A percentile compares a stretch with the other conserved stretches of the same genome.
Evolutionary conservation across 495 filamentous ascomycete genomes (phyloP).

Genomic region (Penicillium bialowiezense): DNA sequence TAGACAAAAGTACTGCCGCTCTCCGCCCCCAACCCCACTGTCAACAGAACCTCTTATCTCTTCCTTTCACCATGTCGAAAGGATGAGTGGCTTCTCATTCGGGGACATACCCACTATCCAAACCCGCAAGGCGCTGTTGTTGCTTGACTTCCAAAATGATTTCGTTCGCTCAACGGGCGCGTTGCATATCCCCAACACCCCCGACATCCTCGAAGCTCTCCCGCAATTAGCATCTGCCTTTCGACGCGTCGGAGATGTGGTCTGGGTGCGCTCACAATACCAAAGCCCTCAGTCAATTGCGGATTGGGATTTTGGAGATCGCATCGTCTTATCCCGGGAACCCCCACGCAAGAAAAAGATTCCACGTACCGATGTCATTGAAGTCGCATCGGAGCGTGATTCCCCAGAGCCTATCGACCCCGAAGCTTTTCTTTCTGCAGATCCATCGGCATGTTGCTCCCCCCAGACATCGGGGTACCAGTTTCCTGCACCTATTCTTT

Average conservation of each 20-base stretch:
- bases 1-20: neutral
- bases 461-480: constrained; percentile 64
- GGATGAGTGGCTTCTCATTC: constrained; percentile 40
- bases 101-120: constrained; percentile 49
- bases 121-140: constrained; percentile 78
- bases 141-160: constrained; percentile 91
- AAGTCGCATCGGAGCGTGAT: constrained; percentile 21
- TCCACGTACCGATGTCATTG: constrained; percentile 18
- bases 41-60: neutral
- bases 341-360: constrained; percentile 9
- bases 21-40: neutral
- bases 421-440: constrained; percentile 62
- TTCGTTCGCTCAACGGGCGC: constrained; percentile 71
- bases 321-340: constrained; percentile 33
- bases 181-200: constrained; percentile 60
- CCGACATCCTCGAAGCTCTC: constrained; percentile 66
- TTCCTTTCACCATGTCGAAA: constrained; percentile 21
- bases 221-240: constrained; percentile 67
- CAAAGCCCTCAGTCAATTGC: constrained; percentile 55
- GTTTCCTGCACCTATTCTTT: constrained; percentile 57
- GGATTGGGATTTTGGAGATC: constrained; percentile 42
- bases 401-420: constrained; percentile 37
- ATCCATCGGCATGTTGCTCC: constrained; percentile 54
- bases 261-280: constrained; percentile 84
- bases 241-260: constrained; percentile 73